Percentiles rank a stretch among this genome's conserved stretches.
Evolutionary conservation across 192 early-diverging fungal genomes (phyloP).

Genomic region (Coemansia sp.): DNA sequence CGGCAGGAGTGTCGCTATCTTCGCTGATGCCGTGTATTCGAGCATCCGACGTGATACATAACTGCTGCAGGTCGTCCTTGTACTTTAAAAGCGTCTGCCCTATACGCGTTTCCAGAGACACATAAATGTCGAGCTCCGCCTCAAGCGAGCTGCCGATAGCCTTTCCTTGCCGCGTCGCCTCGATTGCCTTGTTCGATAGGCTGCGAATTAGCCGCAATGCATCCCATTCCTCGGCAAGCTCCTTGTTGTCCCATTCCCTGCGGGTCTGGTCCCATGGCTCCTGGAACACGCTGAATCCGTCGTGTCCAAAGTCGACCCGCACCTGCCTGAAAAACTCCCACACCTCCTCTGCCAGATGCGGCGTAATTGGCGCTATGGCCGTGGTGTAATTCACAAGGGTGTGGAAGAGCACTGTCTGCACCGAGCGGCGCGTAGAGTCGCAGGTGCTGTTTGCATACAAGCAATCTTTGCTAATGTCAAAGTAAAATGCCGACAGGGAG

Average conservation of each 20-base stretch:
- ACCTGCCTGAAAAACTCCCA: constrained; percentile 63
- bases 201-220: constrained; percentile 39
- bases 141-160: constrained; percentile 54
- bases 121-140: constrained; percentile 41
- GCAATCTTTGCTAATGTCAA: constrained; percentile 80
- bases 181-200: constrained; percentile 46
- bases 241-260: constrained; percentile 27
- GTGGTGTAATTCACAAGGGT: constrained; percentile 65
- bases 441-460: constrained; percentile 62
- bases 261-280: constrained; percentile 60
- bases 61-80: constrained; percentile 27
- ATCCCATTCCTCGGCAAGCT: constrained; percentile 42
- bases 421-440: constrained; percentile 58
- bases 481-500: constrained; percentile 74
- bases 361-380: constrained; percentile 66
- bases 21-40: constrained; percentile 15
- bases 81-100: constrained; percentile 26
- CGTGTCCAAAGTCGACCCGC: constrained; percentile 46
- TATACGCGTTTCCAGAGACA: constrained; percentile 27
- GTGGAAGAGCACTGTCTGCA: constrained; percentile 68
- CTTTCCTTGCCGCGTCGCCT: constrained; percentile 40
- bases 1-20: neutral
- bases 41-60: constrained; percentile 36
- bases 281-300: constrained; percentile 61
- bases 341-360: constrained; percentile 73